Conservation (phyloP, 345 rosid genomes). For the Rhodamnia argentea region DNA sequence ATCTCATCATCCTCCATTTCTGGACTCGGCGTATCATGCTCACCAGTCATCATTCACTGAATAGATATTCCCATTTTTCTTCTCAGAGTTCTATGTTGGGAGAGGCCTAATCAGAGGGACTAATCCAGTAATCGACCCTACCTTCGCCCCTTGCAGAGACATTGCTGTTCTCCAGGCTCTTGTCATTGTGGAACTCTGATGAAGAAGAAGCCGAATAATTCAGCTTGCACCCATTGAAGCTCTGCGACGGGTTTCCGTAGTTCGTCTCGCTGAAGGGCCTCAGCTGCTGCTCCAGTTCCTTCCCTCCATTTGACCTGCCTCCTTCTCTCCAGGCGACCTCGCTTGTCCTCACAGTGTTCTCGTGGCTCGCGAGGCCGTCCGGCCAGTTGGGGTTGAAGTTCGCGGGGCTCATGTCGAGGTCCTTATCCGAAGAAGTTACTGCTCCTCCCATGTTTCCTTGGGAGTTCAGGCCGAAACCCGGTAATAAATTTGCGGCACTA, state of each 20-base stretch:
- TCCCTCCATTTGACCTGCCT: constrained; percentile 1
- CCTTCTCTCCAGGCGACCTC: constrained; percentile 4
- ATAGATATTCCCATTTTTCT: not conserved
- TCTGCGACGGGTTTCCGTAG: constrained; percentile 4
- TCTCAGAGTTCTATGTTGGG: not conserved
- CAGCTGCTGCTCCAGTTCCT: constrained; percentile 15
- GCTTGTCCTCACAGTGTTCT: not conserved
- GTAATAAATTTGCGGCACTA: not conserved
- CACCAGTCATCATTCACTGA: not conserved
- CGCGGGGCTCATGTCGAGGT: not conserved
- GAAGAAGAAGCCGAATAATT: constrained; percentile 25
- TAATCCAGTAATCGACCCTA: constrained; percentile 66
- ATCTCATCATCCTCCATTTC: not conserved
- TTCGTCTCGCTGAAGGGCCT: constrained; percentile 10
- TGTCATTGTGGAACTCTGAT: constrained; percentile 46
- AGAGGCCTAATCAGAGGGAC: constrained; percentile 38
- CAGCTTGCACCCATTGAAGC: constrained; percentile 22
- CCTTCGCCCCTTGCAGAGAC: constrained; percentile 33
- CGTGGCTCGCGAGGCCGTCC: not conserved
- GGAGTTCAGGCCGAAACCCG: not conserved
- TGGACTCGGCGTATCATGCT: not conserved
- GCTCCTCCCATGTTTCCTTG: not conserved
- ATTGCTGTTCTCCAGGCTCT: constrained; percentile 36
- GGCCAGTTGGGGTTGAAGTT: not conserved
- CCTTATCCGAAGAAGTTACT: not conserved